Conservation (phyloP, 2,329 filamentous ascomycete genomes). For the Colletotrichum orchidophilum region DNA sequence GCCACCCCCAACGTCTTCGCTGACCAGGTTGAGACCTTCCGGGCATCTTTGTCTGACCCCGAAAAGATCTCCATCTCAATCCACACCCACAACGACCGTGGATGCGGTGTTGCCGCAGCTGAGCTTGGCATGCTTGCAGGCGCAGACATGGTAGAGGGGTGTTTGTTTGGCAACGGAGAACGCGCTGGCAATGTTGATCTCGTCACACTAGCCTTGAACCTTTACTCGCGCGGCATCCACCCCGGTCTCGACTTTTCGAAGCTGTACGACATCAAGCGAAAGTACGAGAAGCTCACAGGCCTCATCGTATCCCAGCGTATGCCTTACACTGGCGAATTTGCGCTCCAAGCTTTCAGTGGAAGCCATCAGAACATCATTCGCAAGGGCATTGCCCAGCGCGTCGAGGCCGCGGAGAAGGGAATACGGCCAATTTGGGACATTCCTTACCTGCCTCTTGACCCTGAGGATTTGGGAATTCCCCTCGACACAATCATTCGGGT, state of each 20-base stretch:
- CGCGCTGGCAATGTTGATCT: slow-evolving; percentile 94
- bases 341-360: slow-evolving; percentile 90
- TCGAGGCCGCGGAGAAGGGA: slow-evolving; percentile 51
- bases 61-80: slow-evolving; percentile 90
- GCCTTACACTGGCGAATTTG: slow-evolving; percentile 89
- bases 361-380: slow-evolving; percentile 96
- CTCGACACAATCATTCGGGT: slow-evolving; percentile 98
- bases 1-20: slow-evolving; percentile 94
- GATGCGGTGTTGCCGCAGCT: slow-evolving; percentile 87
- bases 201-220: slow-evolving; percentile 89
- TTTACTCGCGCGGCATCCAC: slow-evolving; percentile 91
- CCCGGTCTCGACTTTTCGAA: slow-evolving; percentile 93
- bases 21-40: slow-evolving; percentile 97
- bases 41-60: slow-evolving; percentile 81
- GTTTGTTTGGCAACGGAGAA: slow-evolving; percentile 93
- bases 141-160: slow-evolving; percentile 91
- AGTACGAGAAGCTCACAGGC: slow-evolving; percentile 92
- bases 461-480: slow-evolving; percentile 88
- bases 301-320: slow-evolving; percentile 90
- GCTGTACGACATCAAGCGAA: slow-evolving; percentile 83
- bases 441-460: slow-evolving; percentile 92
- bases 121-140: slow-evolving; percentile 97
- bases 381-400: slow-evolving; percentile 81
- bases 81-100: slow-evolving; percentile 94
- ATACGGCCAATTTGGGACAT: slow-evolving; percentile 58